Conservation (phyloP, 2,329 filamentous ascomycete genomes). For the Meredithiella fracta region DNA sequence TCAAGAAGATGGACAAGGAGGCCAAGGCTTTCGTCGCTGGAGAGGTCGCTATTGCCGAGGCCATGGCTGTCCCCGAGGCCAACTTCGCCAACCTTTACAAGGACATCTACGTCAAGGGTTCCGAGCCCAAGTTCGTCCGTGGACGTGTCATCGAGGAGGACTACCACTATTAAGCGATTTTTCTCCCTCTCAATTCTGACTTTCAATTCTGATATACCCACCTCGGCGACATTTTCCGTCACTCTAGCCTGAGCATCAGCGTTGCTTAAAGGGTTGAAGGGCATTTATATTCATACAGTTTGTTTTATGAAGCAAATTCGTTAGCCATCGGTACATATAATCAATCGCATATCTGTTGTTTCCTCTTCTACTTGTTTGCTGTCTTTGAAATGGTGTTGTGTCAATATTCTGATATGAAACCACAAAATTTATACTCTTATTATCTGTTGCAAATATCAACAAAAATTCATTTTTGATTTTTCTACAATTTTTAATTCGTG, state of each 20-base stretch:
- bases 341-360: conserved; percentile 1
- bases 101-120: conserved; percentile 85
- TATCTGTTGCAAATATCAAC: background rate
- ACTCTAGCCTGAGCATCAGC: background rate
- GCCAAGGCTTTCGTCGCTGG: conserved; percentile 70
- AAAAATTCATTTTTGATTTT: background rate
- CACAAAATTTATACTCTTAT: background rate
- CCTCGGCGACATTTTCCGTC: background rate
- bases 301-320: background rate
- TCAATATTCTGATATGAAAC: background rate
- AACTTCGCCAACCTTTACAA: conserved; percentile 77
- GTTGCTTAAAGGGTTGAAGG: background rate
- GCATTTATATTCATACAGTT: background rate
- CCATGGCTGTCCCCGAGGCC: conserved; percentile 64
- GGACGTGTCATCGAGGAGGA: conserved; percentile 85
- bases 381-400: background rate
- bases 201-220: conserved; percentile 14
- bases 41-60: conserved; percentile 81
- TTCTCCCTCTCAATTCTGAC: conserved; percentile 16
- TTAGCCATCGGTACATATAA: background rate
- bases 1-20: conserved; percentile 92
- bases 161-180: conserved; percentile 46
- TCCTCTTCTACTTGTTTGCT: background rate
- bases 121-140: conserved; percentile 74
- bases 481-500: background rate